These are phyloP conservation scores for Colletotrichum sp. DNA, from an alignment of 2,329 filamentous ascomycete genomes.

Conservation along the genomic window DNA sequence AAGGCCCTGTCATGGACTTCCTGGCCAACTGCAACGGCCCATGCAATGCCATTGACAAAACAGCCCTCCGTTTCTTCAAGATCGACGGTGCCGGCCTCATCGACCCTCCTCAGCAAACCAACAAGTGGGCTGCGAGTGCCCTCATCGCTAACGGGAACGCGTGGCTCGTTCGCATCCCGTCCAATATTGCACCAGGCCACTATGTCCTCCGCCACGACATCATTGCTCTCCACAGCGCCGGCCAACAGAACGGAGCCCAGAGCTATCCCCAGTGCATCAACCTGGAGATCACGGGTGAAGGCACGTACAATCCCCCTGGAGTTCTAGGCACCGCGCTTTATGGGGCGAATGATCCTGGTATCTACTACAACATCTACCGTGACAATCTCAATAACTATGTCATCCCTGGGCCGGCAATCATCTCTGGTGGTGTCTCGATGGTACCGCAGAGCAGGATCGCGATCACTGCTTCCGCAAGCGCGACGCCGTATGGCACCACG, in stretches of 20 bases:
- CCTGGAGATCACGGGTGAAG: conserved; percentile 56
- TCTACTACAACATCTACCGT: conserved; percentile 59
- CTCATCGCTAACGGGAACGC: conserved; percentile 56
- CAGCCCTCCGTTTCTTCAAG: conserved; percentile 49
- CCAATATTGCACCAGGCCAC: conserved; percentile 51
- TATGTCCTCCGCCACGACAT: conserved; percentile 62
- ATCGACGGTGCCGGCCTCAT: conserved; percentile 46
- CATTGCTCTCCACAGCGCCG: conserved; percentile 56
- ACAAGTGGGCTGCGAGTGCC: conserved; percentile 44
- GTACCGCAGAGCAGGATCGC: conserved; percentile 20
- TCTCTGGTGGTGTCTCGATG: conserved; percentile 25
- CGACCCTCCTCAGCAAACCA: conserved; percentile 30
- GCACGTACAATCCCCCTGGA: conserved; percentile 50
- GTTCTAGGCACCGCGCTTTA: conserved; percentile 57
- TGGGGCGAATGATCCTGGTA: conserved; percentile 55
- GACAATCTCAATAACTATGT: conserved; percentile 25
- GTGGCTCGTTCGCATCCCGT: conserved; percentile 55
- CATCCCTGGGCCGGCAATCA: conserved; percentile 32
- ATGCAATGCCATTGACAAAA: conserved; percentile 46
- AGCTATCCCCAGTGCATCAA: conserved; percentile 60
- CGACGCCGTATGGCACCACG: conserved; percentile 15
- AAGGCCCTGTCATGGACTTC: conserved; percentile 51
- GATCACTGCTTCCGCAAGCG: conserved; percentile 21
- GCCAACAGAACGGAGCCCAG: conserved; percentile 46
- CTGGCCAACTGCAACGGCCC: conserved; percentile 47